phyloP scores from a whole-genome alignment of 2,329 filamentous ascomycete species.

The Keithomyces neogunnii region DNA sequence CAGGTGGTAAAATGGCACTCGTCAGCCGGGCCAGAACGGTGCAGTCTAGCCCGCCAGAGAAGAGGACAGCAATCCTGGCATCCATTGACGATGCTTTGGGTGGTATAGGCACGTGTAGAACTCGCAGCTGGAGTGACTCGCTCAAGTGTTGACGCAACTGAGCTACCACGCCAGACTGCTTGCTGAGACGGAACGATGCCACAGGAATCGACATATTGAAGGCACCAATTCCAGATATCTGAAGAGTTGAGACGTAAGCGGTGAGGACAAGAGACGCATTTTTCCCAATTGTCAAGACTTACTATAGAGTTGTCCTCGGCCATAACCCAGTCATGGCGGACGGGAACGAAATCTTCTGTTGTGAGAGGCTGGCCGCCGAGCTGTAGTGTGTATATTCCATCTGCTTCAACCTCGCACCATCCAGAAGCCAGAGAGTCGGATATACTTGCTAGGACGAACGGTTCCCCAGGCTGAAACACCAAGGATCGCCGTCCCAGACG shows the following conservation, averaged over 20 bases:
- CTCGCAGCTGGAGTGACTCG: conserved; percentile 54
- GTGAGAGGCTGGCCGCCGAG: conserved; percentile 25
- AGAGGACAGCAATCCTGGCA: conserved; percentile 67
- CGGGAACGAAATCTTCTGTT: conserved; percentile 8
- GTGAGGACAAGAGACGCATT: conserved; percentile 11
- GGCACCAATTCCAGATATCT: conserved; percentile 45
- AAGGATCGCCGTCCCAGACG: conserved; percentile 81
- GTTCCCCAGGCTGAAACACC: conserved; percentile 43
- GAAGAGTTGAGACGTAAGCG: conserved; percentile 28
- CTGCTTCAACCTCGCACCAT: conserved; percentile 78
- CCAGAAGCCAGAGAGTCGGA: conserved; percentile 40
- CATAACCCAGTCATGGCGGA: conserved; percentile 21
- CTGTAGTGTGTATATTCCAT: conserved; percentile 67
- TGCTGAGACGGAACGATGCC: conserved; percentile 14
- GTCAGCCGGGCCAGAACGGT: conserved; percentile 74
- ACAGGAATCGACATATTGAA: conserved; percentile 42
- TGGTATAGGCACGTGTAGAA: conserved; percentile 56
- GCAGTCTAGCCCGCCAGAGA: conserved; percentile 92
- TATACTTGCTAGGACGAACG: conserved; percentile 62
- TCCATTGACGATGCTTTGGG: conserved; percentile 28
- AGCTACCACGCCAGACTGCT: conserved; percentile 39
- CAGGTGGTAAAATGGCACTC: conserved; percentile 63
- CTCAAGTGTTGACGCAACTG: conserved; percentile 46
- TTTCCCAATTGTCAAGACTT: conserved; percentile 21
- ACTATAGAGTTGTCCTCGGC: conserved; percentile 31